These are phyloP conservation scores for Calamus simplicifolius DNA, from an alignment of 176 grass and related monocot genomes.

Conservation along the genomic window DNA sequence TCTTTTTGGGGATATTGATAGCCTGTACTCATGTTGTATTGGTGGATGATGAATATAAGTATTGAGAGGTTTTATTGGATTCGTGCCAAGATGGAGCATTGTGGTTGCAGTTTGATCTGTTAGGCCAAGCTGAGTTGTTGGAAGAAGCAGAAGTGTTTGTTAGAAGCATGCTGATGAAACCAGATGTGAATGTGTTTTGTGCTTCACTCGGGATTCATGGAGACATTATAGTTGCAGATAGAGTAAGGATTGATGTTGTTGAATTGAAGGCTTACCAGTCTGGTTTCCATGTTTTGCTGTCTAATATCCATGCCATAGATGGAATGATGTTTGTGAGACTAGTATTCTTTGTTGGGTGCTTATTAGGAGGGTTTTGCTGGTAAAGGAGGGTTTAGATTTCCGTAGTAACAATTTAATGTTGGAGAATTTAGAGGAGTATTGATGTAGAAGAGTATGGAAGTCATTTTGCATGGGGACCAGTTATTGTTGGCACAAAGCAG, in stretches of 20 bases:
- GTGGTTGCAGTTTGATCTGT: constrained; percentile 64
- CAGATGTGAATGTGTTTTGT: constrained; percentile 42
- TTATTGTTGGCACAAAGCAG: no score
- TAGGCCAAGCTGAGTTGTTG: constrained; percentile 50
- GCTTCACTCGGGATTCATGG: constrained; percentile 44
- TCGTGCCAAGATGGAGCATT: constrained; percentile 45
- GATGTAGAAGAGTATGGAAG: no score
- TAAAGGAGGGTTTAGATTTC: no score
- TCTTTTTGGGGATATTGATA: constrained; percentile 42
- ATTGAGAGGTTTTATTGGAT: constrained; percentile 35
- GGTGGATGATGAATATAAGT: constrained; percentile 31
- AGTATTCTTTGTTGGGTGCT: no score
- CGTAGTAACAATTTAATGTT: no score
- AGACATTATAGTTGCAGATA: constrained; percentile 48
- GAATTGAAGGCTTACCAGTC: constrained; percentile 17
- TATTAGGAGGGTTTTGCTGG: no score
- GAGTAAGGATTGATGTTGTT: constrained; percentile 29
- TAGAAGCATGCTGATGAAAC: constrained; percentile 41
- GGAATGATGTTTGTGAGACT: constrained; percentile 14
- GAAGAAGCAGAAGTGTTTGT: constrained; percentile 58
- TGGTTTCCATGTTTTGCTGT: constrained; percentile 47
- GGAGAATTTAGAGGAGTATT: no score
- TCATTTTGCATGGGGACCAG: no score
- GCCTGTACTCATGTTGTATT: constrained; percentile 51
- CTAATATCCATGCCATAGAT: constrained; percentile 44